Base-by-base conservation (phyloP, 352 stramenopile genomes). In the Phytophthora podocarpi region DNA sequence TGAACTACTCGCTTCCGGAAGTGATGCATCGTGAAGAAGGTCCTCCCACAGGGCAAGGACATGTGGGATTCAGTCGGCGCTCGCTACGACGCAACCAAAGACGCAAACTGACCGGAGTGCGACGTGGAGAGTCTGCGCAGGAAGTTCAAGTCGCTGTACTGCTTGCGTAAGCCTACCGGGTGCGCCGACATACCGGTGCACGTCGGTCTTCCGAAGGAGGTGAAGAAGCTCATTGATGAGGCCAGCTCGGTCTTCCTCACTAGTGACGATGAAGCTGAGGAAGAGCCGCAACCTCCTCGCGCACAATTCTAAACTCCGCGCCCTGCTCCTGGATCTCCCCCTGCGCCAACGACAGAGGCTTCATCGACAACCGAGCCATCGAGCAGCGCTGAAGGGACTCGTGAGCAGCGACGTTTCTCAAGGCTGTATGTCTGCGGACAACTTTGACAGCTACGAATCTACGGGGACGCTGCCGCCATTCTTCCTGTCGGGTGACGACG, bases 201-300 rank as follows among this genome's bases (percentile, higher is more conserved):
- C n/a, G 41, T 48, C 5, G 12, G 11, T 8, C 26, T 48, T 5
- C 23, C 24, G 8, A 48, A 35, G 10, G 41, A 48, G 5, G 15
- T 34, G 2, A 48, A 48, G 31, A 51, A 37, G n/a, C n/a, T n/a
- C 4, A 52, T 52, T 12, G 45, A 52, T 13, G 30, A 52, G 10
- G 45, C 28, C 16, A 41, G 30, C 45, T 52, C 45, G 2, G 34
- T 56, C 2, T 46, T 35, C n/a, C 23, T n/a, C n/a, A n/a, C n/a
- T n/a, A n/a, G n/a, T n/a, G n/a, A n/a, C n/a, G n/a, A n/a, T n/a
- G n/a, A n/a, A n/a, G n/a, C n/a, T n/a, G n/a, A n/a, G n/a, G n/a
- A n/a, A n/a, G n/a, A n/a, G n/a, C n/a, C n/a, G n/a, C n/a, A n/a
- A n/a, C n/a, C n/a, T n/a, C n/a, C n/a, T n/a, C n/a, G n/a, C n/a